Evolutionary conservation across 1,284 basidiomycete species (phyloP).

Genomic region (Fereydounia khargensis): DNA sequence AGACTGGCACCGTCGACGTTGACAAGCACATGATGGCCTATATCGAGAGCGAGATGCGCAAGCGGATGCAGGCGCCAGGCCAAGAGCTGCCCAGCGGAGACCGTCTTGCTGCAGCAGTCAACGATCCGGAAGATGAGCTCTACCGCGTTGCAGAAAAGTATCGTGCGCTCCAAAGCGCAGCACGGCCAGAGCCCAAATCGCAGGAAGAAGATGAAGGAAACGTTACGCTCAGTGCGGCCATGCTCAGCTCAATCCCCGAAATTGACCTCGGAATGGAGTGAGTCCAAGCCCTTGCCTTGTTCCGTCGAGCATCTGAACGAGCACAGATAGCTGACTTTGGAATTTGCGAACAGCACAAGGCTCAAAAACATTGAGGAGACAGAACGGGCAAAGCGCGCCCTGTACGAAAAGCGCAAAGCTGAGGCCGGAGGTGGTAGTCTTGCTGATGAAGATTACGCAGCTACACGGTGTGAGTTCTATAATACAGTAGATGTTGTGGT

Average conservation of each 20-base stretch:
- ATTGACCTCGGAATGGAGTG: constrained; percentile 97
- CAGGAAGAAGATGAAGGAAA: constrained; percentile 75
- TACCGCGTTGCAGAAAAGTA: constrained; percentile 73
- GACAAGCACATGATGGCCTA: constrained; percentile 99
- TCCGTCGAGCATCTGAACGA: neutral
- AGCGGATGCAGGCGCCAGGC: constrained; percentile 59
- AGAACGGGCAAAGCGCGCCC: constrained; percentile 83
- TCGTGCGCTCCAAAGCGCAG: constrained; percentile 50
- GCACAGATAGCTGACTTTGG: neutral
- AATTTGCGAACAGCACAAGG: constrained; percentile 67
- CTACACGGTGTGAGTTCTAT: constrained; percentile 65
- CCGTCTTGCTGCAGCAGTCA: neutral
- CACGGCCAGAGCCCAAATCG: constrained; percentile 35
- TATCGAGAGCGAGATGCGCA: constrained; percentile 86
- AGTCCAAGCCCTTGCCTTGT: too few relatives aligned
- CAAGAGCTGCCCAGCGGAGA: neutral
- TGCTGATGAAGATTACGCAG: constrained; percentile 73
- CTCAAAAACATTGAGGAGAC: constrained; percentile 94
- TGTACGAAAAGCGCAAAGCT: constrained; percentile 70
- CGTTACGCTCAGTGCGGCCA: constrained; percentile 84
- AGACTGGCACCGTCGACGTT: constrained; percentile 90
- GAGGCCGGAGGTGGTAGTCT: constrained; percentile 61
- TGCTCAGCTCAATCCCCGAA: constrained; percentile 91
- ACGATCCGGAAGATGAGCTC: constrained; percentile 78
- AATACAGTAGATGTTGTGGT: too few relatives aligned